Evolutionary conservation across 2,329 filamentous ascomycete species (phyloP).

Genomic region (Hypoxylon sp.): DNA sequence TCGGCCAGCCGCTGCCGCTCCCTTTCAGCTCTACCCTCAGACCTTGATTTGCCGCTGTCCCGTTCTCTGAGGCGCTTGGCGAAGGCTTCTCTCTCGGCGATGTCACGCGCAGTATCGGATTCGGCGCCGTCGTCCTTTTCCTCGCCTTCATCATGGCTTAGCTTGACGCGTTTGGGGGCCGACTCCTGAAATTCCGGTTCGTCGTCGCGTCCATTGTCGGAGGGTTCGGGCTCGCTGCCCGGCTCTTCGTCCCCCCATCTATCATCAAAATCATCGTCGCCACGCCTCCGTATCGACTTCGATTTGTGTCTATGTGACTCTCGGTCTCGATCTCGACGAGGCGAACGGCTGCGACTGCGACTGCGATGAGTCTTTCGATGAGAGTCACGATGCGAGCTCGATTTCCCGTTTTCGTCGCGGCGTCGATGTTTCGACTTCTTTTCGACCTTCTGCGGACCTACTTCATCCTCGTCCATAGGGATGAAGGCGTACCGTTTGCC

Average conservation of each 20-base stretch:
- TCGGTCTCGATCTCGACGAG: constrained; percentile 40
- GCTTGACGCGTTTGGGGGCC: constrained; percentile 77
- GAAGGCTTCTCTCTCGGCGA: constrained; percentile 83
- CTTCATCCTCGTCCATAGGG: constrained; percentile 75
- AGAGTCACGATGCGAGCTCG: constrained; percentile 51
- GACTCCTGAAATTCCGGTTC: constrained; percentile 76
- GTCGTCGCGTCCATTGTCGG: constrained; percentile 65
- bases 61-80: constrained; percentile 81
- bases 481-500: constrained; percentile 76
- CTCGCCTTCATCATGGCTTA: constrained; percentile 68
- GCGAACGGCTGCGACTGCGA: constrained; percentile 53
- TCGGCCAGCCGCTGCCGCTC: constrained; percentile 75
- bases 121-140: constrained; percentile 63
- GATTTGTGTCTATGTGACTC: constrained; percentile 52
- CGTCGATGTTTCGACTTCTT: constrained; percentile 60
- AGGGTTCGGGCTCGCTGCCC: constrained; percentile 60
- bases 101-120: constrained; percentile 76
- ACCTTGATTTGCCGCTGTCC: constrained; percentile 77
- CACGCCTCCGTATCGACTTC: constrained; percentile 61
- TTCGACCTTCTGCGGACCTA: constrained; percentile 67
- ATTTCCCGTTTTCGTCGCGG: constrained; percentile 52
- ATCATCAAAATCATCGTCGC: constrained; percentile 75
- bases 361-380: constrained; percentile 44
- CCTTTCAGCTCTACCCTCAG: constrained; percentile 70
- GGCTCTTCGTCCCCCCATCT: constrained; percentile 86